These are phyloP conservation scores for Malus orientalis DNA, from an alignment of 306 rosid species.

Conservation along the genomic window DNA sequence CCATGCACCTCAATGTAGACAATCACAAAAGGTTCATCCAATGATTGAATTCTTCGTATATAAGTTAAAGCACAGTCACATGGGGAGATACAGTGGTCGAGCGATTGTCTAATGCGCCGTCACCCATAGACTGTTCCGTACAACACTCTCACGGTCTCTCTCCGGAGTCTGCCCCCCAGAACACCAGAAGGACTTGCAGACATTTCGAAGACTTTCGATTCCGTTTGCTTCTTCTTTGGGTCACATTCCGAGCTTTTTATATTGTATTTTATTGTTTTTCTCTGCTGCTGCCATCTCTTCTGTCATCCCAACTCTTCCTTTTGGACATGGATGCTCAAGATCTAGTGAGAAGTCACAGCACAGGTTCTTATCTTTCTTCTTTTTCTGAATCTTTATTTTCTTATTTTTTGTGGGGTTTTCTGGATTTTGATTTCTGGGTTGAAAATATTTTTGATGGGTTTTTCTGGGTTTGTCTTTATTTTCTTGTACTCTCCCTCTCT, in stretches of 20 bases:
- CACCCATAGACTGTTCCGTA: not conserved
- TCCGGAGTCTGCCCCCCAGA: too few species aligned
- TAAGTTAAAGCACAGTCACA: not conserved
- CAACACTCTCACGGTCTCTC: not conserved
- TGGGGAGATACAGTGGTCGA: not conserved
- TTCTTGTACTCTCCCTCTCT: not conserved
- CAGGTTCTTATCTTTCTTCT: constrained; percentile 2
- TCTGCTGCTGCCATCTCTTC: not conserved
- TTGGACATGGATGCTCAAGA: constrained; percentile 24
- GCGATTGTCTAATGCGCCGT: not conserved
- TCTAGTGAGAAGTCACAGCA: constrained; percentile 6
- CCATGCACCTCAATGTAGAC: not conserved
- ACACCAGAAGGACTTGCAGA: not conserved
- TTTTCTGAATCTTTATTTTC: not conserved
- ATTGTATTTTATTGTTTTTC: not conserved
- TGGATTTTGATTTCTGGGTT: constrained; percentile 4
- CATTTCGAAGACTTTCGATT: constrained; percentile 3
- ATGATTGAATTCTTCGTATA: not conserved
- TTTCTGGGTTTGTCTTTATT: not conserved
- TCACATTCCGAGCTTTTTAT: not conserved
- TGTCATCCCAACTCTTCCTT: not conserved
- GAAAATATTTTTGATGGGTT: constrained; percentile 10
- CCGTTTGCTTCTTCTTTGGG: not conserved
- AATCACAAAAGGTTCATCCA: not conserved
- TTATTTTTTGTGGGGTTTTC: not conserved